Evolutionary conservation across 495 filamentous ascomycete genomes (phyloP), one percentile per base, ranked within the genome.

Genomic region (Penicillium longicatenatum): DNA sequence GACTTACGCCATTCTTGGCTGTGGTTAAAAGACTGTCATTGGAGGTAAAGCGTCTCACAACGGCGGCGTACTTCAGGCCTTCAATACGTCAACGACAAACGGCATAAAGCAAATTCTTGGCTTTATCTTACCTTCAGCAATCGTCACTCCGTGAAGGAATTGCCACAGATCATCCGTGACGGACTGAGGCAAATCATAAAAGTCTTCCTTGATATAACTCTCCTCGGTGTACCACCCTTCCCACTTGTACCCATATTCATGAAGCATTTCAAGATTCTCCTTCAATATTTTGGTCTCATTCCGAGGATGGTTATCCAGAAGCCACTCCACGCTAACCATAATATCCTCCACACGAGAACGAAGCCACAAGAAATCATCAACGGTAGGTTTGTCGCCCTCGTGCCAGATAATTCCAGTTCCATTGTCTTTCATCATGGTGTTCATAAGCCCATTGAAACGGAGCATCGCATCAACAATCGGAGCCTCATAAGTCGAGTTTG

Each of bases 281-380:
- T 76, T 62, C 16, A 83, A 31, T 3, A 70, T 53, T 4, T 67
- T 49, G 1, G 61, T 62, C 29, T 74, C 56, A 29, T 72, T 66
- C 8, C 61, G 55, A 1, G 79, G 76, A 59, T 81, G 59, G 42
- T 80, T 65, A 57, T 79, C 79, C 48, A 75, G 70, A 17, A 87
- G 63, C 84, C 84, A 86, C 68, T 74, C 81, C 62, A 78, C 68
- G 17, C 69, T 73, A 55, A 80, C 70, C 26, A 79, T 65, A 78
- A 82, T 82, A 61, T 85, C 82, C 21, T 79, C 79, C 17, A 69
- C 70, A 39, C 82, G 67, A 31, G 77, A 74, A 17, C 70, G 66
- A 12, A 80, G 80, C 74, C 79, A 85, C 31, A 65, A 62, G 20
- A 50, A 64, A 31, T 73, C 67, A 50, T 74, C 66, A 20, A 78